Base-by-base conservation (phyloP, 805 yeast species). In the Saccharomycopsis malanga region DNA sequence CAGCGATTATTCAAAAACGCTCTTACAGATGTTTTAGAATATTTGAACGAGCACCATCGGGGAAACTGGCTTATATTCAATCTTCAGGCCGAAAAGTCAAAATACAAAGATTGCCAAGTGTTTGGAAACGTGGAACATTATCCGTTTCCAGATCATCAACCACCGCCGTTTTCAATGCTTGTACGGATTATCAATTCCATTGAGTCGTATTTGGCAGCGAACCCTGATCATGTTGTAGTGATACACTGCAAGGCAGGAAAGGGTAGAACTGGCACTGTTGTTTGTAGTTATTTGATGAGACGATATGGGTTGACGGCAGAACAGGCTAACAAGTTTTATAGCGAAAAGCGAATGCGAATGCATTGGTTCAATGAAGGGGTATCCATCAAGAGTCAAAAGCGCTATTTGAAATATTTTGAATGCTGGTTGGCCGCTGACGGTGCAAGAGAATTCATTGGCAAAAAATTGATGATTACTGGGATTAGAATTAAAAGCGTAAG, bases 181-280 rank as follows among this genome's bases (percentile, higher is more conserved):
- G 59, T 74, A 3, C 54, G 58, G 2, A 58, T 73, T 3, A 67
- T 79, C 0, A 58, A 61, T 14, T 71, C 70, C 1, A 73, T 88
- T 5, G 62, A 69, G 36, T 53, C 52, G 0, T 81, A 63, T 53
- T 57, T 83, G 22, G 39, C 53, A 1, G 35, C 37, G 14, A 54
- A 61, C 18, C 55, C 64, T 0, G 49, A 62, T 0, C 70, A 73
- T 46, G 79, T 83, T 2, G 88, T 85, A 0, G 71, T 85, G 0
- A 61, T 91, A 5, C 97, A 91, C 60, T 91, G 98, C 60, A 80
- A 83, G 57, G 85, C 86, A 54, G 98, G 98, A 0, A 88, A 87
- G 62, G 98, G 98, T 0, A 68, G 98, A 23, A 81, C 95, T 0
- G 97, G 98, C 0, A 72, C 88, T 1, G 63, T 87, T 1, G 74